Conservation (phyloP, 2,329 filamentous ascomycete species). For the Fusarium duplospermum region DNA sequence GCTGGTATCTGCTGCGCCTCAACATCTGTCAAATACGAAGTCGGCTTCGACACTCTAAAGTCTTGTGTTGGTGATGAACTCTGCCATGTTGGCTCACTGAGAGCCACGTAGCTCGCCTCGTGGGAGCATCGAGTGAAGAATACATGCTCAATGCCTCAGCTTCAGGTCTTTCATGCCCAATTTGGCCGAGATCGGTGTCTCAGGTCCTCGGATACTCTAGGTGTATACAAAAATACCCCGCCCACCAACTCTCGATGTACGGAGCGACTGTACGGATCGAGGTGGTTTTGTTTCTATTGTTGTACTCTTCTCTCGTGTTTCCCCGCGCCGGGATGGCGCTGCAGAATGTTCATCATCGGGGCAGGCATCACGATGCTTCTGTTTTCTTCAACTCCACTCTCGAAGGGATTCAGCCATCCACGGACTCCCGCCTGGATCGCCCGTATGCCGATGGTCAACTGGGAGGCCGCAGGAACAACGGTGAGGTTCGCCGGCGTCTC, state of each 20-base stretch:
- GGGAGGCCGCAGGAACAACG: background rate
- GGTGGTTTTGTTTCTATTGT: background rate
- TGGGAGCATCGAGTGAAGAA: background rate
- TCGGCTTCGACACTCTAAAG: background rate
- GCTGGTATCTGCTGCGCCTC: slow-evolving; percentile 2
- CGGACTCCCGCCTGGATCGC: slow-evolving; percentile 13
- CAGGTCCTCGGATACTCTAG: background rate
- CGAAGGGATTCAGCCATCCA: background rate
- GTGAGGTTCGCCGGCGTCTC: slow-evolving; percentile 8
- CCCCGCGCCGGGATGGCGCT: slow-evolving; percentile 9
- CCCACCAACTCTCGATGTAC: background rate
- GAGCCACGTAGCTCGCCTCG: slow-evolving; percentile 8
- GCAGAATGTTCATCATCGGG: slow-evolving; percentile 1
- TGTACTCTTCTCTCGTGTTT: slow-evolving; percentile 7
- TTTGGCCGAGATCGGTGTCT: background rate
- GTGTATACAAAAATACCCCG: background rate
- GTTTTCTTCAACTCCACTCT: background rate
- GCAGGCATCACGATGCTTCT: background rate
- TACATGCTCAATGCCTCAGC: background rate
- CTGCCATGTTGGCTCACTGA: slow-evolving; percentile 1
- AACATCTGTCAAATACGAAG: slow-evolving; percentile 10
- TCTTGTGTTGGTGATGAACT: background rate
- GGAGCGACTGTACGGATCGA: background rate
- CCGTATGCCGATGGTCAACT: slow-evolving; percentile 8
- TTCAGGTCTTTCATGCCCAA: slow-evolving; percentile 10